Base-by-base conservation (phyloP, 495 filamentous ascomycete species). In the Tuber indicum region DNA sequence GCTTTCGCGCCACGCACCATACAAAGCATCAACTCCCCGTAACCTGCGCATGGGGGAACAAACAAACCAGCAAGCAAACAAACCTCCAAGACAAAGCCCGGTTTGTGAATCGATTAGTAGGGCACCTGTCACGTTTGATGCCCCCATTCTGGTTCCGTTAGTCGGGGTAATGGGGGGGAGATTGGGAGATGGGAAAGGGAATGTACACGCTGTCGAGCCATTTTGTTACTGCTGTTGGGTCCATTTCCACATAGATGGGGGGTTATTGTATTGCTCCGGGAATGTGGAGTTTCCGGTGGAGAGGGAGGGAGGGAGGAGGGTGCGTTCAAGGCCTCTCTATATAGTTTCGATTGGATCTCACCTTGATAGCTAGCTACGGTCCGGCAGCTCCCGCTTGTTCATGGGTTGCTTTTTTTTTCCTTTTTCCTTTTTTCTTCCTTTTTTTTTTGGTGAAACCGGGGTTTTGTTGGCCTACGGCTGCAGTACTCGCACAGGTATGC, bases 81-180 rank as follows among this genome's bases (percentile, higher is more conserved):
- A 75, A 83, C 82, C 82, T 72, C 82, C 82, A 41, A 83, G 81
- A 69, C 82, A 83, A 49, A 83, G 73, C 36, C 82, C 82, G 41
- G 76, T 79, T 42, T 74, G 76, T 23, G 76, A 75, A 39, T 83
- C 81, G 70, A 83, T 82, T 73, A 83, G 66, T 36, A 83, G 36
- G 49, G 82, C 82, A 19, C 82, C 82, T 21, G 79, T 82, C n/a
- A 83, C 77, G 69, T 81, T 79, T 47, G 82, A 83, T 39, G 78
- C 74, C 44, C 74, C 46, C 82, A 83, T 83, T 5, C 82, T 83
- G 71, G 14, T 42, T 58, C 43, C 70, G 43, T 26, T 39, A 75
- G 42, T 42, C 7, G n/a, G 71, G 10, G 43, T 3, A 45, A 36
- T 19, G 32, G 32, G 14, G 70, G 43, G 17, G 41, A 1, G 32